Evolutionary conservation across 2,329 filamentous ascomycete species (phyloP), one percentile per base, ranked within the genome.

Genomic region (Phoma herbarum): DNA sequence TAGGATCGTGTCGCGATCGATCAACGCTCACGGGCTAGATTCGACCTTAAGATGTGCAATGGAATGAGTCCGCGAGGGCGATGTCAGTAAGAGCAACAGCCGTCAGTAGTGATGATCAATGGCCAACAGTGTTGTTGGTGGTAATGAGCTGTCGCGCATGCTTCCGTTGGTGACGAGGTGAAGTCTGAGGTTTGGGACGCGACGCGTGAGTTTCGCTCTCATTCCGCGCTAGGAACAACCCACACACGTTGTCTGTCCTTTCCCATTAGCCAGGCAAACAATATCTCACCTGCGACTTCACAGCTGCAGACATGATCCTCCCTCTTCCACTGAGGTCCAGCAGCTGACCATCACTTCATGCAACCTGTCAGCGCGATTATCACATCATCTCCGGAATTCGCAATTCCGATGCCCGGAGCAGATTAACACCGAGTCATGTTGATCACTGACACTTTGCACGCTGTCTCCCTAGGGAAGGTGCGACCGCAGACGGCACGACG

Each of bases 401-500:
- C 16, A 45, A 51, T 2, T 59, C 56, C 56, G 45, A 18, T 42
- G 7, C 25, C 53, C 56, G 50, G 50, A 29, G 54, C 31, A 35
- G 39, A 20, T 10, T 28, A 46, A 35, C 33, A 35, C 50, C 45
- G 50, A 59, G 51, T 59, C 56, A 50, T 43, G 44, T 47, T 41
- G 20, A 41, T 41, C 37, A 14, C 20, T 41, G 37, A 12, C 35
- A 39, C 4, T 20, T 35, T 39, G 18, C 23, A 12, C 3, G 28
- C 29, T 49, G 29, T 23, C 50, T 50, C 26, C n/a, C 29, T 59
- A 4, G 9, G 55, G 50, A 59, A 59, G 56, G 50, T 41, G 37
- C 23, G 37, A 58, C 37, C 44, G 39, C 35, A 49, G 51, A 43
- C 39, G 45, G 50, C 39, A 31, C 44, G n/a, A 23, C n/a, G 29